Base-by-base conservation (phyloP, 306 rosid species). In the Vigna unguiculata region DNA sequence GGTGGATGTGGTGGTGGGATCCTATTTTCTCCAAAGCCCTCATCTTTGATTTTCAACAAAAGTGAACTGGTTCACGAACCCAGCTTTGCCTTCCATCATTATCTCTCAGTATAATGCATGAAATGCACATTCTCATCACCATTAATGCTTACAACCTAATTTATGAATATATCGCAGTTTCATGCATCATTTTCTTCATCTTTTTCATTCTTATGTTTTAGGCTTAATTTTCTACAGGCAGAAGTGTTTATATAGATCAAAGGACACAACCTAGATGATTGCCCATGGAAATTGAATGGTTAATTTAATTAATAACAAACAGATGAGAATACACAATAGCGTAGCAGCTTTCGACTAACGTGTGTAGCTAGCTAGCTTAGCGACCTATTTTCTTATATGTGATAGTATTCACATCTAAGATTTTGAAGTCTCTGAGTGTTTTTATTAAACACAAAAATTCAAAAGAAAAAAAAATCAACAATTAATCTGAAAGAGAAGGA, bases 1-100 rank as follows among this genome's bases (percentile, higher is more conserved):
- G 71, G 78, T 67, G 63, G 62, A 58, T 54, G 70, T 45, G 67
- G 82, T 46, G 60, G 82, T 46, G 60, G 75, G 76, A 77, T 82
- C 77, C 80, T 30, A 49, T 49, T 52, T 62, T 28, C 78, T 54
- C 55, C 81, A 40, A 51, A 36, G n/a, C 72, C 81, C 55, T 70
- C 78, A 72, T 48, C 79, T 38, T 79, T 15, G 71, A 40, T 65
- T 57, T 72, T 67, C 58, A 72, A 72, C 4, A 78, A 38, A 78
- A 72, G 53, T 38, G 72, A 57, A 48, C 30, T 9, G 75, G 57
- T 71, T 82, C 85, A 46, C 10, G 52, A 57, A 76, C 78, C 85
- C n/a, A 69, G 54, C 9, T 25, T 62, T 21, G 46, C 11, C 38
- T 62, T 21, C 79, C 77, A 73, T 73, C 69, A 78, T 78, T 78